Percentiles rank a stretch among this genome's conserved stretches.
phyloP scores from a whole-genome alignment of 106 monocot species.

The Cymbidium sinense region DNA sequence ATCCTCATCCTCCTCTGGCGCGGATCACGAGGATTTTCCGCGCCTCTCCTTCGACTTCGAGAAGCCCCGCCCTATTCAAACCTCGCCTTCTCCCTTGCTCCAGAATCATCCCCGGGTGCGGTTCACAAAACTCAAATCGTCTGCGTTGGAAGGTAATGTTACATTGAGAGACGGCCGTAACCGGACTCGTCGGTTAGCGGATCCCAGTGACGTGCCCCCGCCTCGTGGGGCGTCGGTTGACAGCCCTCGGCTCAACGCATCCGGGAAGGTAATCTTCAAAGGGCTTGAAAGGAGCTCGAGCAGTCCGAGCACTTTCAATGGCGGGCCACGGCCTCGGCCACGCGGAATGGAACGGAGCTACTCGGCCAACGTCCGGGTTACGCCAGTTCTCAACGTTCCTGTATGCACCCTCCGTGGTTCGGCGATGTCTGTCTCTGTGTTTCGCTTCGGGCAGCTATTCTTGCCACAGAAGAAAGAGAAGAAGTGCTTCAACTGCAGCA shows the following conservation, averaged over 20 bases:
- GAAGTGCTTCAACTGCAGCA: neutral
- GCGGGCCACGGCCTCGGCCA: constrained; percentile 26
- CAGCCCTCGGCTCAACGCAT: constrained; percentile 84
- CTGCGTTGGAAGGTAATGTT: neutral
- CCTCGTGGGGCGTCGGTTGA: constrained; percentile 35
- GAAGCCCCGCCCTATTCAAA: constrained; percentile 14
- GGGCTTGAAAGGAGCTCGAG: constrained; percentile 80
- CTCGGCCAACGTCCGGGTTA: constrained; percentile 65
- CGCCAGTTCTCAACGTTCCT: constrained; percentile 90
- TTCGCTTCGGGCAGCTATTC: constrained; percentile 29
- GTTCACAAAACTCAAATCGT: constrained; percentile 6
- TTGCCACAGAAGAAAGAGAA: constrained; percentile 10
- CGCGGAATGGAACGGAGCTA: constrained; percentile 71
- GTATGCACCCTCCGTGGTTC: constrained; percentile 58
- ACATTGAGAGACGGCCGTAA: neutral
- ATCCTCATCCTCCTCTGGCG: constrained; percentile 27
- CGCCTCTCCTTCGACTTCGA: constrained; percentile 33
- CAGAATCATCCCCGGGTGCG: constrained; percentile 20
- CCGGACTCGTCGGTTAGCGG: constrained; percentile 14
- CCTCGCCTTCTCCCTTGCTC: constrained; percentile 1
- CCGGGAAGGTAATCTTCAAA: constrained; percentile 81
- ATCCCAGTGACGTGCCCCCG: constrained; percentile 5
- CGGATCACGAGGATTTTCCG: constrained; percentile 28
- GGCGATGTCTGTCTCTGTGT: constrained; percentile 38
- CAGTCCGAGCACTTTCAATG: constrained; percentile 73